Percentiles rank a stretch among this genome's conserved stretches.
Evolutionary conservation across 2,329 filamentous ascomycete species (phyloP).

Genomic region (Trichoderma sp.): DNA sequence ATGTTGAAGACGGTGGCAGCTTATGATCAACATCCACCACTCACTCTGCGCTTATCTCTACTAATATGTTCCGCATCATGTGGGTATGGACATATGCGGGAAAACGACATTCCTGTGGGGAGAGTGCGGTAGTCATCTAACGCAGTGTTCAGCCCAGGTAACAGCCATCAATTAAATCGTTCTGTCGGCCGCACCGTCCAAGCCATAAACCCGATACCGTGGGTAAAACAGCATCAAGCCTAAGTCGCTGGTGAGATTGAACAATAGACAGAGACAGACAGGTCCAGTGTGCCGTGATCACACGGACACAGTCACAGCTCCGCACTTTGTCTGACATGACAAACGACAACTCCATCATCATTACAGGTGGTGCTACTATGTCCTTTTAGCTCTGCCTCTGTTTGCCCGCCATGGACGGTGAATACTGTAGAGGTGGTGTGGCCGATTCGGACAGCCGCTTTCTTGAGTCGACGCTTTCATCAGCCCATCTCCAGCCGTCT

Average conservation of each 20-base stretch:
- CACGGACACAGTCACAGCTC: background rate
- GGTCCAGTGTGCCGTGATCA: background rate
- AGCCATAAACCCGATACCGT: background rate
- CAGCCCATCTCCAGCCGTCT: background rate
- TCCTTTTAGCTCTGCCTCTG: background rate
- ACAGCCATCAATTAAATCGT: background rate
- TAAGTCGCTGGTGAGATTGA: background rate
- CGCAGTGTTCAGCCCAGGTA: background rate
- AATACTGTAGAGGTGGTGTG: background rate
- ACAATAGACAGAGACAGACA: background rate
- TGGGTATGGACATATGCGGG: background rate
- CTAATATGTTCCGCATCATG: background rate
- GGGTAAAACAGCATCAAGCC: background rate
- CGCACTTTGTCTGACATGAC: background rate
- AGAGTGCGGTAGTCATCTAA: background rate
- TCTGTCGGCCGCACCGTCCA: background rate
- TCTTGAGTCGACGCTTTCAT: background rate
- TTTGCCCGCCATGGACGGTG: background rate
- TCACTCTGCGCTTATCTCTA: background rate
- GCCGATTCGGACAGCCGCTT: background rate
- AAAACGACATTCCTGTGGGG: background rate
- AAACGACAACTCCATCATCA: background rate
- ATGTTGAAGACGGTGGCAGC: background rate
- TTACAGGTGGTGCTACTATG: background rate
- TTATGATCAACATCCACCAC: background rate